Percentiles rank a stretch among this genome's conserved stretches.
Conservation (phyloP, 2,329 filamentous ascomycete genomes). For the Tolypocladium nubicola region DNA sequence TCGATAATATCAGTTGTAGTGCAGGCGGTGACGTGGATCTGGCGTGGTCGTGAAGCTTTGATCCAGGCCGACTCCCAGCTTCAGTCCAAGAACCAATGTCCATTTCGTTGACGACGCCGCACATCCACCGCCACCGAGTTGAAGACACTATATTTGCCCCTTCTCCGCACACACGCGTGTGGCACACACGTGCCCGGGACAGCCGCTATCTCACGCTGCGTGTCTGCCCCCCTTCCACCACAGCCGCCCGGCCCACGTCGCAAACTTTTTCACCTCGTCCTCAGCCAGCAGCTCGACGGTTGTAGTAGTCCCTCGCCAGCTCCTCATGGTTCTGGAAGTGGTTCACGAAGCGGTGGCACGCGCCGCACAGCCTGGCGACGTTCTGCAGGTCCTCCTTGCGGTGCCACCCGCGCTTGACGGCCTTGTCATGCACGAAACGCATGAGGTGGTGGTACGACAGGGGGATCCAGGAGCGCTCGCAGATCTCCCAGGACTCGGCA, state of each 20-base stretch:
- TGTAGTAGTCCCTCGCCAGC: conserved; percentile 62
- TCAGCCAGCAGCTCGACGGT: conserved; percentile 60
- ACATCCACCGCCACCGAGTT: background rate
- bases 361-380: conserved; percentile 78
- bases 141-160: background rate
- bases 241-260: conserved; percentile 60
- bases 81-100: background rate
- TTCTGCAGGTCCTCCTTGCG: conserved; percentile 62
- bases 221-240: conserved; percentile 53
- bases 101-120: background rate
- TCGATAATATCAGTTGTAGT: background rate
- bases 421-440: conserved; percentile 65
- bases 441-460: conserved; percentile 81
- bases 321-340: conserved; percentile 66
- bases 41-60: background rate
- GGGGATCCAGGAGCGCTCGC: conserved; percentile 61
- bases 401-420: conserved; percentile 70
- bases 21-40: background rate
- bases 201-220: background rate
- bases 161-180: background rate
- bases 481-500: conserved; percentile 60
- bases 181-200: background rate
- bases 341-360: conserved; percentile 78
- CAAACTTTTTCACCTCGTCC: conserved; percentile 63
- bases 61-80: background rate